phyloP scores from a whole-genome alignment of 495 filamentous ascomycete genomes.

The Aspergillus indologenus region DNA sequence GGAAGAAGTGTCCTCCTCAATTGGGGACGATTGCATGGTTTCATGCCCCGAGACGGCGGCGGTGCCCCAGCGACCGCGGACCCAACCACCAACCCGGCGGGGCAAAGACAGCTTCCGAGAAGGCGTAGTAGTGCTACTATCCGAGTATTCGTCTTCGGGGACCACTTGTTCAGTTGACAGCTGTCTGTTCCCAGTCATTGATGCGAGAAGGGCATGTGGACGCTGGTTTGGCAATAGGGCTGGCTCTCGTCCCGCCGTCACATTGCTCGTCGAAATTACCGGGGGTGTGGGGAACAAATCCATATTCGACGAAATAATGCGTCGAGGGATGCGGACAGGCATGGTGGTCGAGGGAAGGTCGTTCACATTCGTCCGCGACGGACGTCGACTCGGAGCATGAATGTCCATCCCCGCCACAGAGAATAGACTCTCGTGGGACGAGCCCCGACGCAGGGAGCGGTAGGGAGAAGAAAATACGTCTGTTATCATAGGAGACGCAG shows the following conservation, averaged over 20 bases:
- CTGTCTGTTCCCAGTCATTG: constrained; percentile 31
- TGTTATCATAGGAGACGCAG: constrained; percentile 19
- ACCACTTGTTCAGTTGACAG: neutral
- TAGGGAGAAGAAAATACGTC: constrained; percentile 28
- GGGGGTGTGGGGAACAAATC: constrained; percentile 40
- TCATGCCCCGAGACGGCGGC: constrained; percentile 30
- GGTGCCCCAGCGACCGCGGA: constrained; percentile 53
- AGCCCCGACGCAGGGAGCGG: constrained; percentile 32
- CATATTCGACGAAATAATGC: constrained; percentile 34
- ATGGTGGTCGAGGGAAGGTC: constrained; percentile 28
- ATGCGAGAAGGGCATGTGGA: constrained; percentile 38
- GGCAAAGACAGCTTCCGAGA: constrained; percentile 34
- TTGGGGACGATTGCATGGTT: constrained; percentile 13
- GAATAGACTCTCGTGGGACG: constrained; percentile 52
- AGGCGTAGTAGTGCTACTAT: constrained; percentile 21
- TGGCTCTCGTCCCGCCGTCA: constrained; percentile 36
- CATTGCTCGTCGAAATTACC: constrained; percentile 43
- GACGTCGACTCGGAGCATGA: constrained; percentile 39
- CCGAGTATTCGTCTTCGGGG: neutral
- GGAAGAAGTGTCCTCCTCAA: constrained; percentile 14
- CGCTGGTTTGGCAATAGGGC: constrained; percentile 25
- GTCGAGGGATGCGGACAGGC: constrained; percentile 30
- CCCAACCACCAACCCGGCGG: constrained; percentile 54
- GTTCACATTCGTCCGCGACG: constrained; percentile 28
- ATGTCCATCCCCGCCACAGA: constrained; percentile 53